A percentile compares a stretch with the other conserved stretches of the same genome.
phyloP scores from a whole-genome alignment of 2,329 filamentous ascomycete species.

The Tetracladium maxilliforme region DNA sequence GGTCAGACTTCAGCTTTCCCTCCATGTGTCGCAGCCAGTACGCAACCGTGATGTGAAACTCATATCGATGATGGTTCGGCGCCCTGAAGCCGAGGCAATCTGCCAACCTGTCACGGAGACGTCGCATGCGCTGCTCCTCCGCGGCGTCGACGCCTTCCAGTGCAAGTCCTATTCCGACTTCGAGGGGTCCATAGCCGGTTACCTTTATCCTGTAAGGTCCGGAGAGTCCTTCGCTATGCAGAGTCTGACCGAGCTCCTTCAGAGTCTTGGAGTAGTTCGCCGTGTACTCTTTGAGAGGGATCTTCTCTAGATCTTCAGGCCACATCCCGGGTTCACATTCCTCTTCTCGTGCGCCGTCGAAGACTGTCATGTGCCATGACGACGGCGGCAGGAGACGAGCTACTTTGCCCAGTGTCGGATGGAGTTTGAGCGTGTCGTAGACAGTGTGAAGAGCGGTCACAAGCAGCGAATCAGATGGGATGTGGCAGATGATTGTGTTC shows the following conservation, averaged over 20 bases:
- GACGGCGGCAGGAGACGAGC: conserved; percentile 6
- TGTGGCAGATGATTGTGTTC: too few species aligned
- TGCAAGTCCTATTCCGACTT: conserved; percentile 6
- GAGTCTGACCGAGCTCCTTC: too few species aligned
- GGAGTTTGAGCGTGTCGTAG: conserved; percentile 6
- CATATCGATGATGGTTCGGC: conserved; percentile 10
- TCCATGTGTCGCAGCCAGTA: conserved; percentile 9
- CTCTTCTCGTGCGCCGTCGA: conserved; percentile 8
- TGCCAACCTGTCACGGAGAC: conserved; percentile 6
- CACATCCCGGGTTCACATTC: conserved; percentile 8
- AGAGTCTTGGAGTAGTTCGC: conserved; percentile 5
- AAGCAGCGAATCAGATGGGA: conserved; percentile 4
- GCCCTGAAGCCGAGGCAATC: conserved; percentile 7
- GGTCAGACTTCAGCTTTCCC: conserved; percentile 5
- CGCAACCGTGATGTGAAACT: conserved; percentile 10
- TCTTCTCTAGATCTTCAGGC: conserved; percentile 6
- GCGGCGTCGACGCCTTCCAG: conserved; percentile 8
- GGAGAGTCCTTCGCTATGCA: too few species aligned
- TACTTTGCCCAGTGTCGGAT: conserved; percentile 4
- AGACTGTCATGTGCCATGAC: conserved; percentile 11
- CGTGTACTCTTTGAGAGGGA: conserved; percentile 5
- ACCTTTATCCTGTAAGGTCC: too few species aligned
- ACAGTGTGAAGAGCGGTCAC: conserved; percentile 4
- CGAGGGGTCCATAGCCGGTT: conserved; percentile 3
- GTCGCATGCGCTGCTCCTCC: conserved; percentile 8